Base-by-base conservation (phyloP, 1,139 yeast species). In the Wickerhamiella pararugosa region DNA sequence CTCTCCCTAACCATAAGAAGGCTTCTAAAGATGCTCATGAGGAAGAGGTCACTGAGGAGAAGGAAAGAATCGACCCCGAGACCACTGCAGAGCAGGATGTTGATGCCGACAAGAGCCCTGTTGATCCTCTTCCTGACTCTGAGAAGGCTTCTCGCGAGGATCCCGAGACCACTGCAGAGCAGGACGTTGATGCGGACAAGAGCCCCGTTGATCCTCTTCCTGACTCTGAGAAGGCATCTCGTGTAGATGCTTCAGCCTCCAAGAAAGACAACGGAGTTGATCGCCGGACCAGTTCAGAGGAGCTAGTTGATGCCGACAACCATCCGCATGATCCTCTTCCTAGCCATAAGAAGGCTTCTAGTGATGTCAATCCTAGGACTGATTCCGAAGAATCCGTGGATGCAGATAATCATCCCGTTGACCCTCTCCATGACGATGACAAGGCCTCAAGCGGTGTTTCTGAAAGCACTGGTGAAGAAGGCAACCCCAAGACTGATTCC, bases 81-180 rank as follows among this genome's bases (percentile, higher is more conserved):
- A 38, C 44, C 7, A 30, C 37, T 7, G 32, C 37, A n/a, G 40
- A 34, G 26, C 44, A 38, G 25, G 42, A 32, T 9, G 41, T 36
- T 30, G 34, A 42, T 8, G 39, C 38, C 15, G 42, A 39, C 11
- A 39, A 39, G 25, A 34, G 34, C 41, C 40, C 40, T 4, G 41
- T 38, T 15, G 41, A 38, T 25, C 41, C 41, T 6, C 29, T 36
- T 3, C 21, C 30, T 25, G 33, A 36, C 11, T 11, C 30, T 6
- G 15, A 36, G 11, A 36, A 29, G 9, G 25, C 25, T 15, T 25
- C 29, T 9, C 8, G 15, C 8, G 21, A 15, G n/a, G 35, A 21
- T 5, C n/a, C 28, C 2, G 28, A 11, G 9, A 34, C 37, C 30
- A 11, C 29, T 21, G 9, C 28, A 6, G 33, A 40, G 29, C 35